A percentile compares a stretch with the other conserved stretches of the same genome.
phyloP scores from a whole-genome alignment of 768 basidiomycete genomes.

The Polyporus arcularius region DNA sequence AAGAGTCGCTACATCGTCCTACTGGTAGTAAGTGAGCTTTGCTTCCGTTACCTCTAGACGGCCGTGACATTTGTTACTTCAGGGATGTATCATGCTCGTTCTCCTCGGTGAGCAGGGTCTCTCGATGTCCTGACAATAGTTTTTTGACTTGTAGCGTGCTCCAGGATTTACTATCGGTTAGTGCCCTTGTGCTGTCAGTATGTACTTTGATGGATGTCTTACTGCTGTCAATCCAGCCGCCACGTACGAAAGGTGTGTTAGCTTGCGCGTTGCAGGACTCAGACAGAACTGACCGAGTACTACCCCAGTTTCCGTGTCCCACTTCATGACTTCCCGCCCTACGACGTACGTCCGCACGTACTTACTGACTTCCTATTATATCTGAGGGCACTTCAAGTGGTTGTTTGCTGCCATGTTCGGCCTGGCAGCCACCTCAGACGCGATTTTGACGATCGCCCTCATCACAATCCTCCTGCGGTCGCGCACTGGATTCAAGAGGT shows the following conservation, averaged over 20 bases:
- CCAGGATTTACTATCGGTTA: background rate
- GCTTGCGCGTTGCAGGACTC: no score
- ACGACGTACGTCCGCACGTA: no score
- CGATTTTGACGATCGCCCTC: background rate
- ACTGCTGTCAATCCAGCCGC: no score
- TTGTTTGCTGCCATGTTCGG: background rate
- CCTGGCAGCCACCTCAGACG: background rate
- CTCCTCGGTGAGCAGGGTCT: background rate
- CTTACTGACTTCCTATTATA: background rate
- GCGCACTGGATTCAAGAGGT: constrained; percentile 2
- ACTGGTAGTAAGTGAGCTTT: no score
- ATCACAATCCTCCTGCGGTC: background rate
- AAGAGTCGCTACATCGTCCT: background rate
- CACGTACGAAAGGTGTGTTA: no score
- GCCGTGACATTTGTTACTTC: no score
- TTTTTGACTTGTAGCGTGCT: background rate
- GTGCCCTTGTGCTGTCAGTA: background rate
- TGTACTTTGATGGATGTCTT: no score
- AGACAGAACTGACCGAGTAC: no score
- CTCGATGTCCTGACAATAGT: background rate
- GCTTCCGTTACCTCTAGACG: no score
- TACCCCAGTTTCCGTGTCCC: no score
- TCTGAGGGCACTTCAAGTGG: background rate
- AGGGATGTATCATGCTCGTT: no score
- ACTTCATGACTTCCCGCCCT: no score